Evolutionary conservation across 2,329 filamentous ascomycete genomes (phyloP).

Genomic region (Nakataea oryzae): DNA sequence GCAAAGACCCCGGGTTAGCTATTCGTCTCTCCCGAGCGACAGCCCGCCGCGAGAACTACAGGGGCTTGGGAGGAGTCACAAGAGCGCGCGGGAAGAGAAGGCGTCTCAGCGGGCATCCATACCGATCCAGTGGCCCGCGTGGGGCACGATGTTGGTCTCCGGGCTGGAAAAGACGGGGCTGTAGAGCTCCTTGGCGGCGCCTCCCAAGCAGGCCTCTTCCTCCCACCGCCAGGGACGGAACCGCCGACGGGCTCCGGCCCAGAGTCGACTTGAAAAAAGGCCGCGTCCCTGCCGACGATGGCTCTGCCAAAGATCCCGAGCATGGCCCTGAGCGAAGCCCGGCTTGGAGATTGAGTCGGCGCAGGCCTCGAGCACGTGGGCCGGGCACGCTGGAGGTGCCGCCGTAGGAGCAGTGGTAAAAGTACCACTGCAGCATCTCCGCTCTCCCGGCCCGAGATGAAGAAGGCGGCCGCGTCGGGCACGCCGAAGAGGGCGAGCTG

Average conservation of each 20-base stretch:
- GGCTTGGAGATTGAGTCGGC: constrained; percentile 28
- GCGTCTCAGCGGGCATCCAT: neutral
- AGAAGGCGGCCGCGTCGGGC: constrained; percentile 32
- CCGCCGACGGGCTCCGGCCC: constrained; percentile 12
- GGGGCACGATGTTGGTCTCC: constrained; percentile 20
- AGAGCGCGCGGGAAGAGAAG: neutral
- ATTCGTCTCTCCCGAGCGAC: neutral
- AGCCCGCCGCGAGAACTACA: too few species aligned
- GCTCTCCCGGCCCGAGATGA: constrained; percentile 30
- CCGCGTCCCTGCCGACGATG: constrained; percentile 19
- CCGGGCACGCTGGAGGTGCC: constrained; percentile 23
- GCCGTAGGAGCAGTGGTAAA: constrained; percentile 31
- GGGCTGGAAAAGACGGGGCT: constrained; percentile 13
- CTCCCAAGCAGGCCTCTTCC: constrained; percentile 22
- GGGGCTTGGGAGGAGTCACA: neutral
- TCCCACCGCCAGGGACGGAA: constrained; percentile 20
- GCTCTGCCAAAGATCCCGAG: constrained; percentile 22
- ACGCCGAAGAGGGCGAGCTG: constrained; percentile 34
- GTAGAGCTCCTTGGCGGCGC: constrained; percentile 10
- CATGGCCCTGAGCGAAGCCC: constrained; percentile 28
- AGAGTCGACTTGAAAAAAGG: constrained; percentile 24
- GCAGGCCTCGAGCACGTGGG: constrained; percentile 27
- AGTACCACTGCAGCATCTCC: constrained; percentile 33
- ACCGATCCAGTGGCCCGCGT: constrained; percentile 27
- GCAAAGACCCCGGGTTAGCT: neutral